Evolutionary conservation across 352 stramenopile species (phyloP).

Genomic region (Globisporangium paroecandrum): DNA sequence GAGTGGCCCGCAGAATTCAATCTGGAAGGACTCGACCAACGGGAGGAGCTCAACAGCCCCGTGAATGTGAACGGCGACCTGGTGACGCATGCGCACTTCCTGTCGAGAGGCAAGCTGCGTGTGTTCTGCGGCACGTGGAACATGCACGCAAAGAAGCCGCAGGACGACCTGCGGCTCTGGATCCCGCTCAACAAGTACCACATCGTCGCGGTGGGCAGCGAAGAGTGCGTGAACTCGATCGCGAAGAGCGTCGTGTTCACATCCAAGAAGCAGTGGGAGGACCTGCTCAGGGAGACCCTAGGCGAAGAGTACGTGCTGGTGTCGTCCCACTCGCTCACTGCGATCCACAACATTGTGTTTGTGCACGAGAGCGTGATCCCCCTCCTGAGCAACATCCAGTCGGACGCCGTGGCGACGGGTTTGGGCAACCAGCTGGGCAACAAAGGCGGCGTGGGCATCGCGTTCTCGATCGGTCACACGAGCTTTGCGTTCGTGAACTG

Average conservation of each 20-base stretch:
- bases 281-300: conserved; percentile 53
- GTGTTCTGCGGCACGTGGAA: conserved; percentile 88
- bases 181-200: conserved; percentile 84
- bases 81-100: conserved; percentile 36
- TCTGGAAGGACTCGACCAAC: conserved; percentile 42
- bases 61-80: conserved; percentile 20
- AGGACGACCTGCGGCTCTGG: conserved; percentile 57
- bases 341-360: conserved; percentile 94
- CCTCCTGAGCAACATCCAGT: conserved; percentile 85
- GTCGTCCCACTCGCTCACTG: conserved; percentile 88
- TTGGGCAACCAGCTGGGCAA: conserved; percentile 95
- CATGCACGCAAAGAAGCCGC: conserved; percentile 72
- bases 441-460: conserved; percentile 93
- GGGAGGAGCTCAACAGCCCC: conserved; percentile 46
- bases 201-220: conserved; percentile 84
- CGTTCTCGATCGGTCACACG: conserved; percentile 72
- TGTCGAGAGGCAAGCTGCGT: conserved; percentile 41
- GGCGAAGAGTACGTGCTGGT: conserved; percentile 87
- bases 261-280: conserved; percentile 83
- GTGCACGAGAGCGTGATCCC: conserved; percentile 83
- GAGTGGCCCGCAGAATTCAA: conserved; percentile 58
- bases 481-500: conserved; percentile 91
- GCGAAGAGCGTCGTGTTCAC: conserved; percentile 92
- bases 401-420: conserved; percentile 89
- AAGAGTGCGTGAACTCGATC: conserved; percentile 94